phyloP scores from a whole-genome alignment of 169 alveolate genomes.

The Cryptosporidium sp. region DNA sequence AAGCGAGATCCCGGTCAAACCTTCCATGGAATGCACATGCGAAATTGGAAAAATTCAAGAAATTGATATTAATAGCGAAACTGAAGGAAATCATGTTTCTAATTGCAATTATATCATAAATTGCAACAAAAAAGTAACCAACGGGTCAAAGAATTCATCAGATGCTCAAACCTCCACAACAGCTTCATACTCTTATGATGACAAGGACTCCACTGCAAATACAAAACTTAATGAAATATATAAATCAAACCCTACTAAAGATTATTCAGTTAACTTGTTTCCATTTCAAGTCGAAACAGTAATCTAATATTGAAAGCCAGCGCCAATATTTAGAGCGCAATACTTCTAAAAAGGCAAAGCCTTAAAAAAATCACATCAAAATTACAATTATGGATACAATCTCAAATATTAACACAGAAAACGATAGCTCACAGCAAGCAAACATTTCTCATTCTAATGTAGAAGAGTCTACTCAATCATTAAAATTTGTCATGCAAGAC shows the following conservation, averaged over 20 bases:
- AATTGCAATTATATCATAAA: background rate
- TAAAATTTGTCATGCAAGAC: constrained; percentile 56
- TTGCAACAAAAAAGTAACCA: constrained; percentile 1
- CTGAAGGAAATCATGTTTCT: background rate
- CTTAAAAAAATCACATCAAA: background rate
- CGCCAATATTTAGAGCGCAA: constrained; percentile 12
- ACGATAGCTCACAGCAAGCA: constrained; percentile 14
- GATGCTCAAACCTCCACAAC: constrained; percentile 22
- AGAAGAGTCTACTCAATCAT: constrained; percentile 2
- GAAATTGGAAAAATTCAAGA: background rate
- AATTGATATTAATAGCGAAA: background rate
- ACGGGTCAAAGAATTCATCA: constrained; percentile 8
- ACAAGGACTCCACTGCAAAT: constrained; percentile 3
- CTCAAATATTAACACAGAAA: background rate
- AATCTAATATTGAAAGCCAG: background rate
- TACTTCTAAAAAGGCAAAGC: background rate
- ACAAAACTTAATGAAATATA: constrained; percentile 8
- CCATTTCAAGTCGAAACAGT: constrained; percentile 38
- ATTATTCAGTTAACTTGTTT: background rate
- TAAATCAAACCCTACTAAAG: background rate
- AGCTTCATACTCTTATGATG: constrained; percentile 20
- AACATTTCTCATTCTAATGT: background rate
- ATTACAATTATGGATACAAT: constrained; percentile 1
- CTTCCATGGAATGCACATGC: background rate
- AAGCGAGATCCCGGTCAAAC: background rate